Evolutionary conservation across 73 alveolate genomes (phyloP).

Genomic region (Tetrahymena borealis): DNA sequence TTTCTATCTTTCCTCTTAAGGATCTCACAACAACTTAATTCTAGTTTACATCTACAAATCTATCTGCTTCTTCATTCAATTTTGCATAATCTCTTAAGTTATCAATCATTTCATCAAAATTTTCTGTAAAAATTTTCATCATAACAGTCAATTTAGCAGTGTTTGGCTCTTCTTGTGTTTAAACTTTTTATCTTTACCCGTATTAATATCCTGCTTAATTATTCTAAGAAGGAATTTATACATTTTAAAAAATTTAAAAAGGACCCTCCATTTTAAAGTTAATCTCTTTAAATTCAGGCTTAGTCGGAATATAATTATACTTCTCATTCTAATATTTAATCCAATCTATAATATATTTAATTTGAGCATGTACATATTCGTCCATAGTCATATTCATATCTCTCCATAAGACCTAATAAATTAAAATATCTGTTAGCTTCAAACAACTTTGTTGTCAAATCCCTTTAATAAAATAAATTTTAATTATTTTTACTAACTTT

Average conservation of each 20-base stretch:
- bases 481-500: background rate
- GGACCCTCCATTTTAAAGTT: background rate
- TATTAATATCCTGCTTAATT: background rate
- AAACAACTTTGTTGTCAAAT: background rate
- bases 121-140: background rate
- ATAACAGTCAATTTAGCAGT: background rate
- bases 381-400: constrained; percentile 1
- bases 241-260: background rate
- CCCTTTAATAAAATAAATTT: background rate
- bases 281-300: background rate
- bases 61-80: background rate
- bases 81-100: background rate
- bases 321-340: background rate
- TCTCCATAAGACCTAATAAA: background rate
- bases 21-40: background rate
- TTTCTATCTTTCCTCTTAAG: background rate
- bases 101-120: background rate
- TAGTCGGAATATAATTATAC: background rate
- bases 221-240: background rate
- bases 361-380: background rate
- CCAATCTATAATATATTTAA: background rate
- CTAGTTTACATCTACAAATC: background rate
- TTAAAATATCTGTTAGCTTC: background rate
- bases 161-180: background rate
- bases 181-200: background rate